Percentiles rank a stretch among this genome's conserved stretches.
phyloP scores from a whole-genome alignment of 345 rosid species.

The Gossypium anomalum region DNA sequence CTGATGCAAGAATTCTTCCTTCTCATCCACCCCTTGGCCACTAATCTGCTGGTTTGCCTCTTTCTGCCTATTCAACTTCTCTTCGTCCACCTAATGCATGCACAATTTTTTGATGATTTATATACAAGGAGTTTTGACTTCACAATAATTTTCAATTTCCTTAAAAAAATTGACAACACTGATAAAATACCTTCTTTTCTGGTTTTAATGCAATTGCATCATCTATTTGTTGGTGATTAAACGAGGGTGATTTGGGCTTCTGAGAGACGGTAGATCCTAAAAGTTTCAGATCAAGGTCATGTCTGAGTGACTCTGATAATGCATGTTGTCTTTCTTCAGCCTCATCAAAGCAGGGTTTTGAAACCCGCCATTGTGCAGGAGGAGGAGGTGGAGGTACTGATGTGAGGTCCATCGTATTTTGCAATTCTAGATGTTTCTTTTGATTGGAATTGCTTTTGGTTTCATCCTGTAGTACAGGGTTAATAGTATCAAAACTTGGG shows the following conservation, averaged over 20 bases:
- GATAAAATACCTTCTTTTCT: conserved; percentile 45
- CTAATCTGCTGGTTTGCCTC: conserved; percentile 32
- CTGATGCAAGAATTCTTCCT: conserved; percentile 78
- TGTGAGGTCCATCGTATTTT: conserved; percentile 29
- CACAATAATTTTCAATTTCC: not conserved
- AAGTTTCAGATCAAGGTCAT: conserved; percentile 32
- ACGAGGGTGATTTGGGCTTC: conserved; percentile 34
- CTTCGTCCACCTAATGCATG: conserved; percentile 38
- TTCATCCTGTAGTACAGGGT: conserved; percentile 28
- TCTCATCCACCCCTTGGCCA: conserved; percentile 43
- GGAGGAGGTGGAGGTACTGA: conserved; percentile 76
- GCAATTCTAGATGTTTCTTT: conserved; percentile 25
- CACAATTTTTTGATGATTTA: conserved; percentile 17
- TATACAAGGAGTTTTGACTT: conserved; percentile 13
- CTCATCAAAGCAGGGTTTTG: conserved; percentile 33
- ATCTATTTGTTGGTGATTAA: conserved; percentile 29
- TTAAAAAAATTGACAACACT: not conserved
- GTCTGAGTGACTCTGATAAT: conserved; percentile 28
- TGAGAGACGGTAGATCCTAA: conserved; percentile 25
- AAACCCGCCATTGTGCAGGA: conserved; percentile 62
- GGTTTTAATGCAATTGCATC: conserved; percentile 26
- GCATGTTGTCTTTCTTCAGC: conserved; percentile 32
- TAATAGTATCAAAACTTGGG: conserved; percentile 48
- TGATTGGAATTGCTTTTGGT: conserved; percentile 17
- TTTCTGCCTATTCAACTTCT: conserved; percentile 36